Evolutionary conservation across 192 early-diverging fungal genomes (phyloP).

Genomic region (Neocallimastix lanati): DNA sequence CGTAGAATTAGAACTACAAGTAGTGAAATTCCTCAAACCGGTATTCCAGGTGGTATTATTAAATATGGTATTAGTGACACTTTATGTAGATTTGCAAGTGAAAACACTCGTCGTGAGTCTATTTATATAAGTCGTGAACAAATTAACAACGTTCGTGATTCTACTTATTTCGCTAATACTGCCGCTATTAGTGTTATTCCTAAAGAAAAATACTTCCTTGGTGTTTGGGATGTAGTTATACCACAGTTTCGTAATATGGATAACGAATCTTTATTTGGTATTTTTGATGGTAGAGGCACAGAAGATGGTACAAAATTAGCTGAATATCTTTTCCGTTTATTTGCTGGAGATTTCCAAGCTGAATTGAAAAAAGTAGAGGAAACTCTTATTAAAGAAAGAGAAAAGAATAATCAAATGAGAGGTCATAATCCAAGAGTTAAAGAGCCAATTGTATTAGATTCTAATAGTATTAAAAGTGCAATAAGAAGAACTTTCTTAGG

Average conservation of each 20-base stretch:
- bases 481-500: slow-evolving; percentile 66
- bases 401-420: background rate
- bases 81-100: slow-evolving; percentile 19
- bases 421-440: background rate
- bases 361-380: slow-evolving; percentile 51
- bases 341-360: slow-evolving; percentile 41
- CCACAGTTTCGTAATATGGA: slow-evolving; percentile 66
- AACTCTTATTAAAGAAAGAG: background rate
- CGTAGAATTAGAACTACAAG: slow-evolving; percentile 66
- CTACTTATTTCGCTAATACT: background rate
- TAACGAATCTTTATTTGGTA: slow-evolving; percentile 72
- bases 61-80: slow-evolving; percentile 76
- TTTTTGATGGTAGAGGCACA: slow-evolving; percentile 62
- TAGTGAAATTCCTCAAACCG: slow-evolving; percentile 41
- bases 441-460: slow-evolving; percentile 3
- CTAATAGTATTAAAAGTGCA: slow-evolving; percentile 41
- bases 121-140: background rate
- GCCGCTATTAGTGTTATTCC: slow-evolving; percentile 1
- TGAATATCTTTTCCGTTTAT: slow-evolving; percentile 53
- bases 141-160: background rate
- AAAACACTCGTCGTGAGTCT: background rate
- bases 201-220: slow-evolving; percentile 34
- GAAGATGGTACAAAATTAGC: slow-evolving; percentile 21
- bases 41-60: slow-evolving; percentile 29
- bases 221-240: slow-evolving; percentile 71